phyloP scores from a whole-genome alignment of 1,284 basidiomycete species.

The Apiotrichum siamense region DNA sequence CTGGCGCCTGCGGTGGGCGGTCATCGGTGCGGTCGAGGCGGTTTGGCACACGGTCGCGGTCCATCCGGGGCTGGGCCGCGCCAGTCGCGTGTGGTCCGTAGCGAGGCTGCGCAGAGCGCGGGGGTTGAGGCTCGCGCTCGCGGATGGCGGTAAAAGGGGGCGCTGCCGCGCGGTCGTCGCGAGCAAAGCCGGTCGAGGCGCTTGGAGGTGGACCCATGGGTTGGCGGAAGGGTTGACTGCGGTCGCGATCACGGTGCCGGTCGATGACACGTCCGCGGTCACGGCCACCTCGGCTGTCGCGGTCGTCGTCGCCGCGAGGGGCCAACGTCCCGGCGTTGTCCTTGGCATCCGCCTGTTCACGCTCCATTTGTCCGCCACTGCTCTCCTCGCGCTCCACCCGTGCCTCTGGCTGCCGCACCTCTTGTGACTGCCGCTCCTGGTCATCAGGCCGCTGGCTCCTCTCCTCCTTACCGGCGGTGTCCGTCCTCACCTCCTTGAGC shows the following conservation, averaged over 20 bases:
- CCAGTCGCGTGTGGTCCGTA: slow-evolving; percentile 3
- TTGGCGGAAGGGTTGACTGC: background rate
- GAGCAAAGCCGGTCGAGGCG: background rate
- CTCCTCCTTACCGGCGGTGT: too few species aligned
- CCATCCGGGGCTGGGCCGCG: background rate
- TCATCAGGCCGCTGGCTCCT: slow-evolving; percentile 13
- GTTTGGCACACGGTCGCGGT: background rate
- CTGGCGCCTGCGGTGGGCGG: background rate
- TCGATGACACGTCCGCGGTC: too few species aligned
- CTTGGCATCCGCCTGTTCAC: too few species aligned
- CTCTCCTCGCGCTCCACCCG: too few species aligned
- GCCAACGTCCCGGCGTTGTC: background rate
- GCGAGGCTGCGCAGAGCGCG: background rate
- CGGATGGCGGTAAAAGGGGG: background rate
- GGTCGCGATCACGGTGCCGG: background rate
- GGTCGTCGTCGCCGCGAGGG: background rate
- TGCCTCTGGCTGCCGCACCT: too few species aligned
- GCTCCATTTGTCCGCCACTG: too few species aligned
- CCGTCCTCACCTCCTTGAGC: background rate
- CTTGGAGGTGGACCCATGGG: slow-evolving; percentile 1
- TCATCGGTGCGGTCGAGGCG: background rate
- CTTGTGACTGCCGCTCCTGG: background rate
- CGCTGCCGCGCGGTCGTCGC: background rate
- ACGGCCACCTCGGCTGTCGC: too few species aligned
- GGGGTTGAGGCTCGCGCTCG: background rate